A percentile compares a stretch with the other conserved stretches of the same genome.
Conservation (phyloP, 2,329 filamentous ascomycete species). For the Diaporthe ampelina region DNA sequence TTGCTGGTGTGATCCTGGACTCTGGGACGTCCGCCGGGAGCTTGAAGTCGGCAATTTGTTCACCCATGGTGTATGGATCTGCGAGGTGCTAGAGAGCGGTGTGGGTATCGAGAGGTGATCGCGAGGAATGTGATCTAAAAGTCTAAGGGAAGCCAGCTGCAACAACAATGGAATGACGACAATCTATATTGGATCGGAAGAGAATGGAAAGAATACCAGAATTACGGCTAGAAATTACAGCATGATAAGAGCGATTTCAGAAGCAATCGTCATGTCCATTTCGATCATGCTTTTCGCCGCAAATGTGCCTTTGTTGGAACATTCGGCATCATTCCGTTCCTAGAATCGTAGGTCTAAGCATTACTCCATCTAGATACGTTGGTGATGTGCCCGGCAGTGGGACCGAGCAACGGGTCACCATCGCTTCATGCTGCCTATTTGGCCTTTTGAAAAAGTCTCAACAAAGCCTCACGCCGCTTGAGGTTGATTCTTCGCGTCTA, state of each 20-base stretch:
- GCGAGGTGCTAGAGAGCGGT: not conserved
- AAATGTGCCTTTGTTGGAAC: not conserved
- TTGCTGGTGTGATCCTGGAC: no score
- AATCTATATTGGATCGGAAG: not conserved
- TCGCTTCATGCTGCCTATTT: constrained; percentile 17
- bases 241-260: constrained; percentile 14
- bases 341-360: constrained; percentile 30
- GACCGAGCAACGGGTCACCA: not conserved
- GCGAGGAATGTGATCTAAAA: not conserved
- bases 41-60: constrained; percentile 25
- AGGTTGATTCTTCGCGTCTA: not conserved
- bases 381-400: not conserved
- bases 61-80: constrained; percentile 3
- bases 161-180: not conserved
- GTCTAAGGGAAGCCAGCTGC: not conserved
- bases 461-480: not conserved
- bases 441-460: not conserved
- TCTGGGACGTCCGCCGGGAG: constrained; percentile 27
- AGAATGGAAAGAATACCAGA: not conserved
- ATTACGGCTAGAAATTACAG: not conserved
- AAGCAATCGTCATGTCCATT: constrained; percentile 24
- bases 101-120: not conserved
- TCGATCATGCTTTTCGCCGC: not conserved
- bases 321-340: constrained; percentile 6
- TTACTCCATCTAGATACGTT: not conserved